Base-by-base conservation (phyloP, 345 rosid species). In the Brassica carinata region DNA sequence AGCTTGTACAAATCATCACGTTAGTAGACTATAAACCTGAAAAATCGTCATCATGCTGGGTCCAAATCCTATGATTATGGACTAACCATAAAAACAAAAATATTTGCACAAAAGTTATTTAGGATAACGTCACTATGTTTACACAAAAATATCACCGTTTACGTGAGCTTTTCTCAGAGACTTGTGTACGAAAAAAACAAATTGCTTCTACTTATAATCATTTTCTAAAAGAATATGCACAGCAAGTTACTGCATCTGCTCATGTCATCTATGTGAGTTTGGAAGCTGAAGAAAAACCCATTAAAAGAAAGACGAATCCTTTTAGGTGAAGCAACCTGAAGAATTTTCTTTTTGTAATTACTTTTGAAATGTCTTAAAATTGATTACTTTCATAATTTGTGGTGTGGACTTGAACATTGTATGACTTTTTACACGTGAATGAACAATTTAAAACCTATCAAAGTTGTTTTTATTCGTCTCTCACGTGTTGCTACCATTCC, bases 401-500 rank as follows among this genome's bases (percentile, higher is more conserved):
- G 58, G 67, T 51, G 58, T 36, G 48, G 71, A 68, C 36, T 63
- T 70, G 48, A 53, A 75, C 67, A 53, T 27, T 53, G 76, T 75
- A 64, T 75, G 53, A 40, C 83, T 71, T 81, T 40, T 71, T 67
- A 80, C 80, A 75, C 75, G 84, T 71, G 76, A 81, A 27, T 9
- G 30, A 71, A 74, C 71, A 70, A 64, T 36, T 15, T 15, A 71
- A 36, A 74, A 69, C 66, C 69, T 69, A 29, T 38, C 33, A 80
- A 75, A 70, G 62, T 64, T 69, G 31, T 57, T 75, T 30, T 33
- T 40, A 62, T 76, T 75, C 23, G 23, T 19, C 84, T 81, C 74
- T 77, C 81, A 81, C 81, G 84, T 81, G 75, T 31, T 59, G 45
- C 67, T 55, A 77, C 81, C 70, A 81, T 77, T 77, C 4, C 84